Evolutionary conservation across 2,329 filamentous ascomycete species (phyloP), one percentile per base, ranked within the genome.

Genomic region (Xylaria multiplex): DNA sequence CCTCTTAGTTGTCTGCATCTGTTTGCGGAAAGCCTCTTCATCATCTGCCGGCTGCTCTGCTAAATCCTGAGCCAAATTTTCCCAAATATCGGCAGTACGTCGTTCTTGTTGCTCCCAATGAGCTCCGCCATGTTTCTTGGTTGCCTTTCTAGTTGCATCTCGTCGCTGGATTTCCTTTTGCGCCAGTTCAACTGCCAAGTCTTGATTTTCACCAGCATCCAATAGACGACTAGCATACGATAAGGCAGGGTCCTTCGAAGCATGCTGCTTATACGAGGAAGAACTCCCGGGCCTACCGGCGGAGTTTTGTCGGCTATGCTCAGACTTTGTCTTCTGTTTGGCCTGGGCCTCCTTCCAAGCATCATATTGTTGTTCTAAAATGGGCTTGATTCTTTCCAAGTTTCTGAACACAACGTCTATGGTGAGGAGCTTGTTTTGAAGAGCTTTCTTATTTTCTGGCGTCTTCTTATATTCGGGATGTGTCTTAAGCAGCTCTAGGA

Each of bases 381-480:
- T 85, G 0, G 93, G 93, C 74, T 93, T 96, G 63, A 97, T 84
- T 8, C 84, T 80, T 78, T 97, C 94, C 35, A 99, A 83, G 69
- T 90, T 87, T 67, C 85, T 82, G 14, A 97, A 79, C 19, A 93
- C 90, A 11, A 81, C 79, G 48, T 85, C 76, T 22, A 88, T 79
- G 6, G 84, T 83, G 13, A 81, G 81, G 22, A 83, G 75, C 8
- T 87, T 77, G 4, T 79, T 76, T n/a, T 78, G 83, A 27, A 95
- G 86, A 1, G 88, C 85, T 59, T 84, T 87, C 52, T 87, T 87
- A 8, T 88, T 89, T 42, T 90, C 87, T 9, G 87, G 84, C 7
- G 88, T 85, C 71, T 87, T 85, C 71, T 87, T 90, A 52, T 88
- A 88, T 62, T 96, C 88, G 1, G 95, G 93, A 73, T 98, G 96